Base-by-base conservation (phyloP, 306 rosid species). In the Medicago lupulina region DNA sequence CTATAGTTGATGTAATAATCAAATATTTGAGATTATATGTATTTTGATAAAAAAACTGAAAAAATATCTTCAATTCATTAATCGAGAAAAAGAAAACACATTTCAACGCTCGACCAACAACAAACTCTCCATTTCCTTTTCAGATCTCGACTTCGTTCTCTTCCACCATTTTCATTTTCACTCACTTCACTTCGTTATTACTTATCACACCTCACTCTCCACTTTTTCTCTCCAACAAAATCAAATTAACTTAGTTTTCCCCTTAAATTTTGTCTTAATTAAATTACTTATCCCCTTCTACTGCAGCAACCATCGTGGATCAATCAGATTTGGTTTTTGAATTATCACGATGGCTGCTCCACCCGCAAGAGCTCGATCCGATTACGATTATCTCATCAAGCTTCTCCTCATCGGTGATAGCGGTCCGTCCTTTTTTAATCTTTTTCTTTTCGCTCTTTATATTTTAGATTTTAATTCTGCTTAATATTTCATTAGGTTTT, bases 341-440 rank as follows among this genome's bases (percentile, higher is more conserved):
- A 13, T 1, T 60, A 23, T 79, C 71, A 67, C 85, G 44, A 88
- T 88, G 92, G 90, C 92, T 54, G 92, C 90, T 79, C 97, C 93
- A 60, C 98, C 98, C 46, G 95, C 90, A 8, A 83, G 98, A 87
- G 98, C 96, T 76, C 95, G 98, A 61, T 92, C 98, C 72, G 98
- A 93, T 88, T 90, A 93, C 73, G 98, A 93, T 85, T 93, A 86
- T 67, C 98, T 93, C 68, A 89, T 93, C 55, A 93, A 93, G 87
- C 98, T 93, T 80, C 96, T 93, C 60, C 90, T 93, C 83, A 90
- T 93, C 86, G 98, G 98, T 79, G 97, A 93, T 76, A 93, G 98
- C 87, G 98, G 98, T 93, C 86, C 97, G 98, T 93, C 82, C 72
- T 86, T 62, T 78, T 71, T 28, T 34, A 28, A 28, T 28, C 6